Base-by-base conservation (phyloP, 1,284 basidiomycete genomes). In the Ustilago trichophora region DNA sequence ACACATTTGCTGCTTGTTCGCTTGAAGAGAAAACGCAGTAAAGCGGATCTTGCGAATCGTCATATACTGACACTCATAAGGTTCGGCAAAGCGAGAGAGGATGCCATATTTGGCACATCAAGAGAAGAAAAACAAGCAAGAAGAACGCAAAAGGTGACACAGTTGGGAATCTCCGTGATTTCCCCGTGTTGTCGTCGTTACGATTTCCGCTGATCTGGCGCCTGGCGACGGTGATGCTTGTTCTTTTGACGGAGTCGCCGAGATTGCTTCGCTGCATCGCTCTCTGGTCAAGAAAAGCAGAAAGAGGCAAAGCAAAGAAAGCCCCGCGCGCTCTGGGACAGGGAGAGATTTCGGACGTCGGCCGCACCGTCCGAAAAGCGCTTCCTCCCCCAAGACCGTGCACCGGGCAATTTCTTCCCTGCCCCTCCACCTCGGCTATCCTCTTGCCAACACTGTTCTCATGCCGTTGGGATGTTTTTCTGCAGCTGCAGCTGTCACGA, bases 291-390 rank as follows among this genome's bases (percentile, higher is more conserved):
- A n/a, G n/a, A n/a, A n/a, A n/a, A n/a, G n/a, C n/a, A n/a, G n/a
- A n/a, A n/a, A n/a, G n/a, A n/a, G n/a, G n/a, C n/a, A n/a, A n/a
- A n/a, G n/a, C n/a, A n/a, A n/a, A n/a, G n/a, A n/a, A n/a, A n/a
- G n/a, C n/a, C n/a, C n/a, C n/a, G n/a, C n/a, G n/a, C n/a, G n/a
- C n/a, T n/a, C n/a, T n/a, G n/a, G n/a, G n/a, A n/a, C 26, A 10
- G 29, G 41, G 27, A 11, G n/a, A n/a, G 13, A n/a, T 38, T 64
- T 64, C 60, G 60, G 60, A 41, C 60, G 25, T 64, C 60, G 60
- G 60, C 45, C 54, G 52, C 49, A 53, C 37, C 44, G 45, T 45
- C 60, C 60, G 60, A 64, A 57, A 43, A 35, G 18, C 47, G 12
- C 24, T 6, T 22, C 18, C 10, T 32, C 9, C 6, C 22, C 18